Base-by-base conservation (phyloP, 495 filamentous ascomycete genomes). In the Tuber calosporum region DNA sequence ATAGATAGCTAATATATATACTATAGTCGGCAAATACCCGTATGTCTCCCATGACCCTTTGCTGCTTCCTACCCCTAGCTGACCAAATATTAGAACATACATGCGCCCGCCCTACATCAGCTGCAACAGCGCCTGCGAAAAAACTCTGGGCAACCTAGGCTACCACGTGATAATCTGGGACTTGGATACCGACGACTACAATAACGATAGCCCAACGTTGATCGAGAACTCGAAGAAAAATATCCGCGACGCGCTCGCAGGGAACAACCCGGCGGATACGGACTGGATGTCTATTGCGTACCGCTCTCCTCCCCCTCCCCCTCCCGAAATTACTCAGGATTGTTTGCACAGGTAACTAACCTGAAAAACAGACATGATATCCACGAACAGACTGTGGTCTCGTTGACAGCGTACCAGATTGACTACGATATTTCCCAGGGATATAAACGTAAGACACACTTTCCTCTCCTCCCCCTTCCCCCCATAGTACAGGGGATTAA, bases 91-190 rank as follows among this genome's bases (percentile, higher is more conserved):
- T 90, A 4, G 53, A 62, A 91, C 89, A 8, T 92, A 92, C 81
- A 91, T 92, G 89, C 87, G 90, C 9, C 89, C 90, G 3, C 90
- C 90, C 0, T 92, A 89, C 77, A 87, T 86, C 11, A 85, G 84
- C 70, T 92, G 90, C 76, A 84, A 81, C 30, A 67, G 72, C 5
- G 39, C 38, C 6, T 90, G 86, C 74, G 76, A 85, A 62, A 76
- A 74, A 4, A 86, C 87, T 66, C 81, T 91, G 82, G 83, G 80
- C 5, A 73, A 81, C 1, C 79, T 90, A 37, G 88, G 87, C 7
- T 92, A 91, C 77, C 90, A 92, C 76, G 83, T 89, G 53, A 84
- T 87, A 70, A 83, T 88, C 69, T 90, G 88, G 78, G 86, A 91
- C 72, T 83, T 92, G 53, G 87, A 91, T 78, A 91, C 90, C 2